phyloP scores from a whole-genome alignment of 2,329 filamentous ascomycete species.

The Botrytis hyacinthi region DNA sequence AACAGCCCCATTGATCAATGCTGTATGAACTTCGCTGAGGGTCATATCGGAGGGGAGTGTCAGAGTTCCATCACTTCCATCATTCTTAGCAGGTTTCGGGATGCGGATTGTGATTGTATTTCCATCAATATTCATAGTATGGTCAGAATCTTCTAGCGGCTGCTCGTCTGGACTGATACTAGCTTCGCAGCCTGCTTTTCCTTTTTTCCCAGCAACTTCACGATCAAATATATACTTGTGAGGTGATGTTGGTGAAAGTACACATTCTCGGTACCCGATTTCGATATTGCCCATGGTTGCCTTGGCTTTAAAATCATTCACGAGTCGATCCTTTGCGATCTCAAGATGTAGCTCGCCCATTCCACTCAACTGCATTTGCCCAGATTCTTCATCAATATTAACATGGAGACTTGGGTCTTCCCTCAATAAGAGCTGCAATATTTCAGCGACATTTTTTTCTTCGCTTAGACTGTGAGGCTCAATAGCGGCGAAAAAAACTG shows the following conservation, averaged over 20 bases:
- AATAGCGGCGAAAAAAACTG: conserved; percentile 94
- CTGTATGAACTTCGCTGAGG: conserved; percentile 47
- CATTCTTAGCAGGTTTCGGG: conserved; percentile 32
- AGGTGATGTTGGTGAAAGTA: conserved; percentile 56
- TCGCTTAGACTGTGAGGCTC: conserved; percentile 77
- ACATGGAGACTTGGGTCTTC: conserved; percentile 93
- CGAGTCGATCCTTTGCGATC: conserved; percentile 82
- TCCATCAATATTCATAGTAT: conserved; percentile 58
- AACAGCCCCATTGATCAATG: conserved; percentile 74
- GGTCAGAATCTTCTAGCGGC: conserved; percentile 42
- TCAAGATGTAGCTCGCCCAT: conserved; percentile 97
- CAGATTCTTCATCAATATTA: conserved; percentile 81
- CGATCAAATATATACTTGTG: conserved; percentile 70
- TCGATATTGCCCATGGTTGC: conserved; percentile 85
- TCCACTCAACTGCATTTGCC: conserved; percentile 87
- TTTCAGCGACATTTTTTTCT: conserved; percentile 74
- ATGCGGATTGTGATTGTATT: conserved; percentile 64
- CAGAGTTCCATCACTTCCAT: conserved; percentile 39
- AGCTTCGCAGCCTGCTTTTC: conserved; percentile 73
- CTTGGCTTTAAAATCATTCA: conserved; percentile 85
- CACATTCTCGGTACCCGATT: conserved; percentile 89
- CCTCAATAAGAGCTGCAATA: conserved; percentile 73
- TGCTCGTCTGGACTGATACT: conserved; percentile 60
- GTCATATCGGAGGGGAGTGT: conserved; percentile 54
- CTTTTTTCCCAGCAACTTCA: conserved; percentile 74